These are phyloP conservation scores for Piromyces sp. DNA, from an alignment of 192 early-diverging fungal species.

Conservation along the genomic window DNA sequence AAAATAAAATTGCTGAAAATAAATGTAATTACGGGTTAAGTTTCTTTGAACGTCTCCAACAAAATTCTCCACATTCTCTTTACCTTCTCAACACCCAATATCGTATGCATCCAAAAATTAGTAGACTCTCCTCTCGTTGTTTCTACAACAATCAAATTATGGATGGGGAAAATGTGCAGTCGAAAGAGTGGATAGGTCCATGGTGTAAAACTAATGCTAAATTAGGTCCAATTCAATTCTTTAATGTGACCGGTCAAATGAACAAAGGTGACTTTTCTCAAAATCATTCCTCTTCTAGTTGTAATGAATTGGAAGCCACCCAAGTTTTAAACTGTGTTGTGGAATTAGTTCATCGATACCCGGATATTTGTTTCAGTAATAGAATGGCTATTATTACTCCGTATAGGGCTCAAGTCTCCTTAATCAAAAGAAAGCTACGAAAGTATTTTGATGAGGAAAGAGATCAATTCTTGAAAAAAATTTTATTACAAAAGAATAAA, in stretches of 20 bases:
- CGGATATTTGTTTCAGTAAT: conserved; percentile 25
- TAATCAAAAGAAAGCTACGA: conserved; percentile 47
- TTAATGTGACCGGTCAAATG: conserved; percentile 33
- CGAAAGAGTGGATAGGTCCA: conserved; percentile 53
- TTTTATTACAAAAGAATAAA: too few relatives aligned
- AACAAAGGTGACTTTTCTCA: too few relatives aligned
- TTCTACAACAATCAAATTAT: conserved; percentile 61
- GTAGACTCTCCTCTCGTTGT: conserved; percentile 47
- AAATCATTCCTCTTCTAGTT: conserved; percentile 4
- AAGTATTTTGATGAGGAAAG: too few relatives aligned
- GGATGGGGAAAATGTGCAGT: conserved; percentile 44
- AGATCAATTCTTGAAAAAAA: too few relatives aligned
- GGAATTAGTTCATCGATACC: too few relatives aligned
- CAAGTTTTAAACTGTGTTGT: too few relatives aligned
- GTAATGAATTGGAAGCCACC: neutral
- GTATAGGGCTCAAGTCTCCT: conserved; percentile 68
- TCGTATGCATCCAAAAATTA: conserved; percentile 89
- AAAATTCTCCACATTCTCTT: conserved; percentile 37
- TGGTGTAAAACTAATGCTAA: neutral
- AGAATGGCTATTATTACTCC: conserved; percentile 76
- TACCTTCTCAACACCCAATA: conserved; percentile 83
- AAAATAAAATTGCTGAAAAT: conserved; percentile 41
- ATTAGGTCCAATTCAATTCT: conserved; percentile 59
- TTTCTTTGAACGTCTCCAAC: conserved; percentile 72
- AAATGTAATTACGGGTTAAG: conserved; percentile 63